Evolutionary conservation across 2,329 filamentous ascomycete species (phyloP).

Genomic region (Colletotrichum tanaceti): DNA sequence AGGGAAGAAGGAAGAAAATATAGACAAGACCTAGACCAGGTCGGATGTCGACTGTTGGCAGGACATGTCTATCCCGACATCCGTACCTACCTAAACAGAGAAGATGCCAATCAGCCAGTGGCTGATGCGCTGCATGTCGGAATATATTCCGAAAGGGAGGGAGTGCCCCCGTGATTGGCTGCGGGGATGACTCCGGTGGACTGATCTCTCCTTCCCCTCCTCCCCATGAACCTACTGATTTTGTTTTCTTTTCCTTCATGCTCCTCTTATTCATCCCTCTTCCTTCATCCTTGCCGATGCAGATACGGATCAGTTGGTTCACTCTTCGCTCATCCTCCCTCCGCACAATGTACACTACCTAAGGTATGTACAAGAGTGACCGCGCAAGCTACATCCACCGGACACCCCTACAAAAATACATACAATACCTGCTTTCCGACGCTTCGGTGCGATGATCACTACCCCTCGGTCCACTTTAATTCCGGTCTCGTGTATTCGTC

Average conservation of each 20-base stretch:
- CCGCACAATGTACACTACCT: no score
- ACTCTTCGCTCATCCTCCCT: not conserved
- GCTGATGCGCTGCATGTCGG: not conserved
- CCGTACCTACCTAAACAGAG: not conserved
- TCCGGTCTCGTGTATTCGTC: no score
- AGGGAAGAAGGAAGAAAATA: not conserved
- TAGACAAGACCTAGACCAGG: not conserved
- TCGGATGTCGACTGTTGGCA: not conserved
- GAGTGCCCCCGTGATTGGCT: not conserved
- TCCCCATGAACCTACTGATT: not conserved
- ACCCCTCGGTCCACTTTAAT: no score
- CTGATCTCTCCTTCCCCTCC: not conserved
- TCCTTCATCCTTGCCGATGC: not conserved
- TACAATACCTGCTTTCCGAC: no score
- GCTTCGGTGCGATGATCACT: no score
- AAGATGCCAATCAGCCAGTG: conserved; percentile 4
- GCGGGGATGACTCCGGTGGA: not conserved
- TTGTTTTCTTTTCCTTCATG: not conserved
- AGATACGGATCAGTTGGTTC: not conserved
- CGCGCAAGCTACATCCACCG: not conserved
- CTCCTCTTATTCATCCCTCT: not conserved
- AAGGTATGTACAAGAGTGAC: not conserved
- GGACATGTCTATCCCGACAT: not conserved
- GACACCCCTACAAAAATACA: not conserved
- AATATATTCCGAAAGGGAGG: not conserved